Conservation (phyloP, 108 stramenopile genomes). For the Nannochloropsis salina region DNA sequence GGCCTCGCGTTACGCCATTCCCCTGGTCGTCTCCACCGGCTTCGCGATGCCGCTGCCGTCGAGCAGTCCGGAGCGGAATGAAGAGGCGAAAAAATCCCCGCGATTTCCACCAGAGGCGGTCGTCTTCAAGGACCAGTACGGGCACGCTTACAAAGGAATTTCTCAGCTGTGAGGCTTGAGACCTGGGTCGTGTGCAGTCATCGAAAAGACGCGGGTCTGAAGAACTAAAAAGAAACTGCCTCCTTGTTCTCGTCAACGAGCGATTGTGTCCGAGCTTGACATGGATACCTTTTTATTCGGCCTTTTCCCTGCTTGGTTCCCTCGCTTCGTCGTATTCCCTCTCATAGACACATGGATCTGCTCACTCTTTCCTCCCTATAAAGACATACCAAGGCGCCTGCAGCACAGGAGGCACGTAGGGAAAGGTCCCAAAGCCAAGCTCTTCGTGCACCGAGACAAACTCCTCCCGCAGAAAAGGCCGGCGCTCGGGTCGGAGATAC, state of each 20-base stretch:
- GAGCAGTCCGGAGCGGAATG: not conserved
- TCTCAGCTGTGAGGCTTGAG: not conserved
- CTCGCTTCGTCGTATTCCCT: not conserved
- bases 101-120: constrained; percentile 6
- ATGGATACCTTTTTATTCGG: too few species aligned
- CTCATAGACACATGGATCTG: not conserved
- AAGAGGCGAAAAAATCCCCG: not conserved
- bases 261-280: too few species aligned
- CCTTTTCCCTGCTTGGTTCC: not conserved
- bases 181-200: too few species aligned
- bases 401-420: not conserved
- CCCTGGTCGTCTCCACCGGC: constrained; percentile 21
- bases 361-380: not conserved
- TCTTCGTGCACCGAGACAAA: not conserved
- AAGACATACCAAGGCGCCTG: not conserved
- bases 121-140: not conserved
- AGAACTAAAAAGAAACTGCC: too few species aligned
- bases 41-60: not conserved
- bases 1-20: constrained; percentile 15
- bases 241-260: too few species aligned
- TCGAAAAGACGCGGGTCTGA: too few species aligned
- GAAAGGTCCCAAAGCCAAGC: not conserved
- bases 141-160: not conserved
- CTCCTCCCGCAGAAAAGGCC: not conserved
- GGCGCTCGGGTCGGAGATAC: not conserved